These are phyloP conservation scores for Cadophora sp. DNA, from an alignment of 2,329 filamentous ascomycete genomes.

Conservation along the genomic window DNA sequence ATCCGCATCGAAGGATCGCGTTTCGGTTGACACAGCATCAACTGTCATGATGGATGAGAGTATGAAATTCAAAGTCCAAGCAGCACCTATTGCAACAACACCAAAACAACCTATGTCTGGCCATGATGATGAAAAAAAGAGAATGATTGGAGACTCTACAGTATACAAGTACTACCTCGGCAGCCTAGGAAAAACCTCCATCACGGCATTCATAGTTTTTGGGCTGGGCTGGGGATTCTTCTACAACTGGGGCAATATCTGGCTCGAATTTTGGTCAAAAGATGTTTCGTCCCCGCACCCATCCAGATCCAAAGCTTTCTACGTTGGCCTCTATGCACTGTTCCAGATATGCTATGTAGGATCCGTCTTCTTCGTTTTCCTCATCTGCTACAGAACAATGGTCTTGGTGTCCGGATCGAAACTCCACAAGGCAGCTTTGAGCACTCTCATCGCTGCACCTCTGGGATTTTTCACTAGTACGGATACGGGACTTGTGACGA, in stretches of 20 bases:
- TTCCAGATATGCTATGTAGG: slow-evolving; percentile 40
- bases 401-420: slow-evolving; percentile 37
- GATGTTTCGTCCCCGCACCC: slow-evolving; percentile 33
- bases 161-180: slow-evolving; percentile 38
- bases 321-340: slow-evolving; percentile 41
- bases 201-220: slow-evolving; percentile 17
- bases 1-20: not conserved
- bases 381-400: slow-evolving; percentile 31
- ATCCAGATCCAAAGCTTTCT: slow-evolving; percentile 38
- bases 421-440: slow-evolving; percentile 39
- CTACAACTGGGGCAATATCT: slow-evolving; percentile 27
- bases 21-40: not conserved
- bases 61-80: not conserved
- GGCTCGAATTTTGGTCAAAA: slow-evolving; percentile 41
- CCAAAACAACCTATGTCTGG: slow-evolving; percentile 9
- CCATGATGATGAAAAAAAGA: slow-evolving; percentile 18
- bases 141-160: slow-evolving; percentile 24
- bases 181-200: slow-evolving; percentile 7
- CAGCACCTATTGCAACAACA: not conserved
- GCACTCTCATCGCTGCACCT: slow-evolving; percentile 29
- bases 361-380: slow-evolving; percentile 37
- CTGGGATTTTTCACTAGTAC: slow-evolving; percentile 14
- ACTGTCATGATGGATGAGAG: not conserved
- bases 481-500: slow-evolving; percentile 3
- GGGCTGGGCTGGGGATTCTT: slow-evolving; percentile 38